Evolutionary conservation across 441 rosid genomes (phyloP).

Genomic region (Capsella rubella): DNA sequence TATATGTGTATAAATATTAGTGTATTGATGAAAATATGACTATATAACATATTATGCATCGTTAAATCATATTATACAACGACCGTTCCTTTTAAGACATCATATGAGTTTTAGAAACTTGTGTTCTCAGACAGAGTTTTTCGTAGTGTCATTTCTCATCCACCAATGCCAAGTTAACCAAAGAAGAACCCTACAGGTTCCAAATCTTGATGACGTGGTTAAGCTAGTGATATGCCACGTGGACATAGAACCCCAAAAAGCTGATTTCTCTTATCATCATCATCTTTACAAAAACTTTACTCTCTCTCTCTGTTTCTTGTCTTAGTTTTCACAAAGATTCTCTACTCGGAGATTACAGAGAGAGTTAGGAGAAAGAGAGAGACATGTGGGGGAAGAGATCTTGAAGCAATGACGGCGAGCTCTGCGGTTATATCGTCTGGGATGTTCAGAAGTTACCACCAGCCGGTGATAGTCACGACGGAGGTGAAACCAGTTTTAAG

Average conservation of each 20-base stretch:
- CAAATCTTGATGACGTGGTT: slow-evolving; percentile 23
- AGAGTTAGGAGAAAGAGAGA: neutral
- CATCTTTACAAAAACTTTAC: slow-evolving; percentile 28
- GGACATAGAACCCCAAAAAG: neutral
- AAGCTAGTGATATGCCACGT: neutral
- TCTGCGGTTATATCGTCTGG: slow-evolving; percentile 19
- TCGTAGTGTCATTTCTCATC: slow-evolving; percentile 17
- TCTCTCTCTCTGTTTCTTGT: neutral
- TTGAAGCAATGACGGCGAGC: slow-evolving; percentile 15
- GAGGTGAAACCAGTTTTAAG: slow-evolving; percentile 19
- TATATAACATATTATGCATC: too few species aligned
- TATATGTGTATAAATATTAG: too few species aligned
- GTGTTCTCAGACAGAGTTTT: too few species aligned
- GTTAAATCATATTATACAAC: too few species aligned
- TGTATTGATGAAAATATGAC: too few species aligned
- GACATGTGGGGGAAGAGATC: slow-evolving; percentile 23
- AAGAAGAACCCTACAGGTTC: slow-evolving; percentile 14
- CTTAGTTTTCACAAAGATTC: neutral
- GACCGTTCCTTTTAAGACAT: too few species aligned
- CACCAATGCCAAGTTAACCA: neutral
- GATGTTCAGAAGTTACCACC: slow-evolving; percentile 21
- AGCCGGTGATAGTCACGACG: slow-evolving; percentile 8
- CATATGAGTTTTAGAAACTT: too few species aligned
- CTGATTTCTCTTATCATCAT: slow-evolving; percentile 36
- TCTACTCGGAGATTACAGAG: neutral